Base-by-base conservation (phyloP, 371 early-diverging fungal species). In the Mucor mucedo region DNA sequence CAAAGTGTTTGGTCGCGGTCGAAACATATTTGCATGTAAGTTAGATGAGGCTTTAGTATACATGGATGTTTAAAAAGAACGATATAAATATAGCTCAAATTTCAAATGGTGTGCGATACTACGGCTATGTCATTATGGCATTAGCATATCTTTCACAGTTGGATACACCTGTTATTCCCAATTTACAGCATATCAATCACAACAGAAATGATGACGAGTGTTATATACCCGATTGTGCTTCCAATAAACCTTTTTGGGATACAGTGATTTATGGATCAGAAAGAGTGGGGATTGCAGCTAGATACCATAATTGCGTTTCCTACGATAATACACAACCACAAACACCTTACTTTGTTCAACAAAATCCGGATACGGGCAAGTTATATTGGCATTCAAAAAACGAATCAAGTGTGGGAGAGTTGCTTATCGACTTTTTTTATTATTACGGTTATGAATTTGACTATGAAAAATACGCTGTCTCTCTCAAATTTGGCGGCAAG, bases 141-240 rank as follows among this genome's bases (percentile, higher is more conserved):
- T 13, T 67, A 9, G 39, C 67, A 0, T 67, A 62, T 33, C 33
- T 67, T 0, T 16, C 29, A 11, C 52, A 50, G 10, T 11, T 62
- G 0, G 54, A 67, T 32, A 62, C 67, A 48, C 67, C 67, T 10
- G 52, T 67, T 2, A 30, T 67, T 13, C 67, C 67, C 16, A 67
- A 67, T 27, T 38, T 67, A 0, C 67, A 67, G 8, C 56, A 62
- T 28, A n/a, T 67, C 13, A 42, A 35, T 13, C 28, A 32, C 6
- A 27, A 28, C 7, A 27, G 52, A 5, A 29, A 5, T 0, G 10
- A n/a, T 0, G 62, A 67, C 40, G 11, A 32, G 2, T 67, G 67
- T n/a, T 0, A 16, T 5, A 41, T 21, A 2, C 21, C 33, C 3
- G 29, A 8, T 1, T 67, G 67, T 41, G 7, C 11, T 0, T 35